These are phyloP conservation scores for Fusarium aywerte DNA, from an alignment of 2,329 filamentous ascomycete genomes.

Conservation along the genomic window DNA sequence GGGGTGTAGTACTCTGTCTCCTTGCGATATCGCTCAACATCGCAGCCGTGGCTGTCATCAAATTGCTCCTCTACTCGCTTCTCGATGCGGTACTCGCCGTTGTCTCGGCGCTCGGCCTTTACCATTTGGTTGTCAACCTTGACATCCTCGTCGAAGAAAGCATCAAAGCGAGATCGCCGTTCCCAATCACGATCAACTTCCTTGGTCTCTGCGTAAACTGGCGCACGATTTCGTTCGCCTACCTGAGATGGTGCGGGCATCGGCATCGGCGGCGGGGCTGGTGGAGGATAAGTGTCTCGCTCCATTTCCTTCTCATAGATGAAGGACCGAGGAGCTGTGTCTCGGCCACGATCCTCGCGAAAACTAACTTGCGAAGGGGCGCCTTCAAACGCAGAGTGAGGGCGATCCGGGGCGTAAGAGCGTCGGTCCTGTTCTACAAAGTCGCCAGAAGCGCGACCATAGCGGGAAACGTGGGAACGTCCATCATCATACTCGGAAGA, in stretches of 20 bases:
- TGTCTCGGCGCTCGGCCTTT: conserved; percentile 58
- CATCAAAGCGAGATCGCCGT: conserved; percentile 53
- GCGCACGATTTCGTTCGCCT: conserved; percentile 46
- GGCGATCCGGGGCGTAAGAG: conserved; percentile 59
- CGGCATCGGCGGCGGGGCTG: conserved; percentile 38
- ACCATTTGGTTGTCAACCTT: conserved; percentile 61
- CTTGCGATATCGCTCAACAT: conserved; percentile 68
- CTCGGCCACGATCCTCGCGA: conserved; percentile 59
- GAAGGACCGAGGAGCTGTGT: conserved; percentile 41
- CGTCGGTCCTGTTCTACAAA: conserved; percentile 58
- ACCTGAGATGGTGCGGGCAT: conserved; percentile 39
- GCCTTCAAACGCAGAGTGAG: conserved; percentile 62
- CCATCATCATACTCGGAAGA: conserved; percentile 59
- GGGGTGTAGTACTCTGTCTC: conserved; percentile 72
- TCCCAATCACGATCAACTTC: conserved; percentile 59
- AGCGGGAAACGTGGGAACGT: conserved; percentile 56
- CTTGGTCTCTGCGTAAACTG: conserved; percentile 51
- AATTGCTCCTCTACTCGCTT: conserved; percentile 63
- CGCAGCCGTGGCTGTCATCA: conserved; percentile 58
- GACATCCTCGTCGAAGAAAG: conserved; percentile 62
- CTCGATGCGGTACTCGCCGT: conserved; percentile 59
- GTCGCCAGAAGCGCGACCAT: conserved; percentile 55
- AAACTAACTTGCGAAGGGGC: conserved; percentile 54
- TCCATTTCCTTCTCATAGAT: conserved; percentile 41
- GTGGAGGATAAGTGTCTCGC: conserved; percentile 40